These are phyloP conservation scores for Alternaria incomplexa DNA, from an alignment of 2,329 filamentous ascomycete species.

Conservation along the genomic window DNA sequence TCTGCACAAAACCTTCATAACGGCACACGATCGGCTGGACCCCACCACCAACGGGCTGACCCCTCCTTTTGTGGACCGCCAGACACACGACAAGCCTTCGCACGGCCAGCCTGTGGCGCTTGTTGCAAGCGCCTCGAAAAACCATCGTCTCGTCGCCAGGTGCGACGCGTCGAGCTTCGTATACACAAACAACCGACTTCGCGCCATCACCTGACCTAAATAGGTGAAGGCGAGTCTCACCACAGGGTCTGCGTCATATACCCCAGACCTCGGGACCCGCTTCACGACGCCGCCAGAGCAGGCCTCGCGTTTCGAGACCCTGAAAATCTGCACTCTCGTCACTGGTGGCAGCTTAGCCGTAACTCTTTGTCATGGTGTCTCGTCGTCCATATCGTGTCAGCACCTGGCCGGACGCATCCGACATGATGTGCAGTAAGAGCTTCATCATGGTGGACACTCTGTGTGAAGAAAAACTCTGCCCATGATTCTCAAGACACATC, in stretches of 20 bases:
- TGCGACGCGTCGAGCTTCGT: constrained; percentile 37
- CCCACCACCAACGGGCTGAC: constrained; percentile 43
- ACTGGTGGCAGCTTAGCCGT: constrained; percentile 25
- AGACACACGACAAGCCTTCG: constrained; percentile 10
- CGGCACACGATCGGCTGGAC: constrained; percentile 26
- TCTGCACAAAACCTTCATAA: constrained; percentile 47
- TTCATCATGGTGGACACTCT: constrained; percentile 3
- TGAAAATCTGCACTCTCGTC: constrained; percentile 27
- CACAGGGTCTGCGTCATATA: constrained; percentile 15
- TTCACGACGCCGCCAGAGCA: constrained; percentile 35
- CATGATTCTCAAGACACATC: not conserved
- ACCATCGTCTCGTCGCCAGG: constrained; percentile 37
- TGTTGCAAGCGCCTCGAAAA: constrained; percentile 27
- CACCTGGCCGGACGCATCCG: constrained; percentile 23
- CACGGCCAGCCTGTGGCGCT: constrained; percentile 35
- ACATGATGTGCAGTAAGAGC: constrained; percentile 7
- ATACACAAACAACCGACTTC: constrained; percentile 44
- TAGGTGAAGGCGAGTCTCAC: constrained; percentile 6
- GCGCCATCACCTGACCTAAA: constrained; percentile 43
- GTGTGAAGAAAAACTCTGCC: constrained; percentile 6
- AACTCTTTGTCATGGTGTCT: constrained; percentile 20
- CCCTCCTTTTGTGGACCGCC: constrained; percentile 42
- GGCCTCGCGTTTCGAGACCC: constrained; percentile 39
- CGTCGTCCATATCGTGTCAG: constrained; percentile 1
- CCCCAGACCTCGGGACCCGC: constrained; percentile 25